Evolutionary conservation across 2,329 filamentous ascomycete genomes (phyloP).

Genomic region (Aspergillus texensis): DNA sequence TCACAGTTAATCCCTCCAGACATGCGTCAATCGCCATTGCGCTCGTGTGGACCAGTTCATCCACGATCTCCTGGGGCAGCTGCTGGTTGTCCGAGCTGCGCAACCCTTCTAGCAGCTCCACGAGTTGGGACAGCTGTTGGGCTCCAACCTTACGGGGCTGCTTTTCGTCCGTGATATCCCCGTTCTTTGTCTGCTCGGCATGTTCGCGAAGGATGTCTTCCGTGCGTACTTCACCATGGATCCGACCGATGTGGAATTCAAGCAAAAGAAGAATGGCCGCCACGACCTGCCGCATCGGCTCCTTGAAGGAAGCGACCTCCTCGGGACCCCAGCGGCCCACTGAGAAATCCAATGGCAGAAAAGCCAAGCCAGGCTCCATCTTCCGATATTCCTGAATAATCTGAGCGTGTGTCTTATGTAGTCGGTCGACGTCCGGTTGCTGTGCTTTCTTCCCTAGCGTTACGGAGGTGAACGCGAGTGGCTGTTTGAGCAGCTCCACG

Average conservation of each 20-base stretch:
- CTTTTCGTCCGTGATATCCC: constrained; percentile 20
- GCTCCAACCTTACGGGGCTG: constrained; percentile 27
- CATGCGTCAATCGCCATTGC: constrained; percentile 29
- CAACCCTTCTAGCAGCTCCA: constrained; percentile 41
- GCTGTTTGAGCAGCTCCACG: constrained; percentile 28
- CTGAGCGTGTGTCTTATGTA: constrained; percentile 35
- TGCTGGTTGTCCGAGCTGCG: constrained; percentile 40
- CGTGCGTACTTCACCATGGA: constrained; percentile 7
- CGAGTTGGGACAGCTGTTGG: constrained; percentile 38
- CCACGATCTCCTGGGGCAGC: constrained; percentile 36
- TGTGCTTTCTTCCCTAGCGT: constrained; percentile 21
- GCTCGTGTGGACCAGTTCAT: constrained; percentile 34
- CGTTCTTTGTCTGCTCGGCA: constrained; percentile 10
- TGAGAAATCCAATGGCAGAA: constrained; percentile 53
- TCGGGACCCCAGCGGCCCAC: constrained; percentile 50
- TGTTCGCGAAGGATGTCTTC: constrained; percentile 9
- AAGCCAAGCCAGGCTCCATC: constrained; percentile 44
- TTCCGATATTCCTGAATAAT: constrained; percentile 42
- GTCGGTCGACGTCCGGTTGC: constrained; percentile 19
- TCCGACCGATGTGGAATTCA: constrained; percentile 47
- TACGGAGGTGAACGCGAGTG: constrained; percentile 34
- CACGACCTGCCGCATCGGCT: constrained; percentile 40
- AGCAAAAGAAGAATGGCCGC: constrained; percentile 41
- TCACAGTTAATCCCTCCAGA: constrained; percentile 25
- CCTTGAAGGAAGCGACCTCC: constrained; percentile 45